Base-by-base conservation (phyloP, 306 rosid genomes). In the Psophocarpus tetragonolobus region DNA sequence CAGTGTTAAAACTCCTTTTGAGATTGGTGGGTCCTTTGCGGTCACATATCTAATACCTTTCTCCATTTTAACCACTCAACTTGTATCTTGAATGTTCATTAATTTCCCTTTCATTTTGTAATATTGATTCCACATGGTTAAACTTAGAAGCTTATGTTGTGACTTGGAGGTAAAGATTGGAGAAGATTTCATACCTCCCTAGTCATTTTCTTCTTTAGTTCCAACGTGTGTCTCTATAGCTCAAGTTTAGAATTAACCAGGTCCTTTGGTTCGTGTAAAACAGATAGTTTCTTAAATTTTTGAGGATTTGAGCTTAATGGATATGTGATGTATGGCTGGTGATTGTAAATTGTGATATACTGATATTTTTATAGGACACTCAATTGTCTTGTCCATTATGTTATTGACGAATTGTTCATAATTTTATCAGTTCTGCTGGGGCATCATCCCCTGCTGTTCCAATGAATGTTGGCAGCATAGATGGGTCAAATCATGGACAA, bases 391-490 rank as follows among this genome's bases (percentile, higher is more conserved):
- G 32, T 42, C 74, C 30, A 66, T 4, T 2, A 42, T 23, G 47
- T 30, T 73, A 70, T 69, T 70, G 20, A 36, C 58, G 65, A 60
- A 82, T 74, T 70, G 50, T 80, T 60, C 70, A 4, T 85, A 24
- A 61, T 85, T 63, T 81, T 75, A 45, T 81, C 91, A 96, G 99
- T 83, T 96, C 99, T 75, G 99, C 97, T 32, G 99, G 97, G 63
- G 99, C 99, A 63, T 96, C 99, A 11, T 96, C 99, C 27, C 98
- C 97, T 15, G 87, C 94, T 32, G 91, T 85, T 85, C 98, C 91
- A 32, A 79, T 88, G 65, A 91, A 96, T 79, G 90, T 95, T 87
- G 96, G 98, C 82, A 95, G 98, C 88, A 79, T 87, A 35, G 97
- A 96, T 62, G 98, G 96, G 32, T 90, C 99, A 45, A 90, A 83